A percentile compares a stretch with the other conserved stretches of the same genome.
Evolutionary conservation across 2,329 filamentous ascomycete genomes (phyloP).

Genomic region (Venturia carpophila): DNA sequence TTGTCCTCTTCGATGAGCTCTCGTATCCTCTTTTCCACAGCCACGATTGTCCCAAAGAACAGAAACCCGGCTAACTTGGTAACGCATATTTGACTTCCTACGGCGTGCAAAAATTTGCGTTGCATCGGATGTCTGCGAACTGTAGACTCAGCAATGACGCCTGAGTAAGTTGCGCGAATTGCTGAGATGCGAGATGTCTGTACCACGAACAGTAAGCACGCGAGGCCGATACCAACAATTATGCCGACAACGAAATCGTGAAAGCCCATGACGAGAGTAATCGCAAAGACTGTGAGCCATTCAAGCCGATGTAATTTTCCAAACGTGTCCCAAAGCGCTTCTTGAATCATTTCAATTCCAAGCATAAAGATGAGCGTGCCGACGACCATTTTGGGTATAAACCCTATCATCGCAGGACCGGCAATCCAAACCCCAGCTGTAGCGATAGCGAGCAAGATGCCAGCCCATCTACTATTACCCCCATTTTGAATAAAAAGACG

Average conservation of each 20-base stretch:
- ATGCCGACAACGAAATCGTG: conserved; percentile 97
- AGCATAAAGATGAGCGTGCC: conserved; percentile 91
- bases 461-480: conserved; percentile 77
- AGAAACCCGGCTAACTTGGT: conserved; percentile 89
- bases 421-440: conserved; percentile 78
- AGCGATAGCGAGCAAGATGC: conserved; percentile 70
- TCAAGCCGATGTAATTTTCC: conserved; percentile 81
- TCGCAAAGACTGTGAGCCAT: conserved; percentile 80
- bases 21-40: conserved; percentile 82
- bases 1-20: conserved; percentile 73
- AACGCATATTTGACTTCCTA: conserved; percentile 80
- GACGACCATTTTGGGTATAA: conserved; percentile 94
- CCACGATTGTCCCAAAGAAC: conserved; percentile 98
- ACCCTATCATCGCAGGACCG: conserved; percentile 83
- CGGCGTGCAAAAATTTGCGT: conserved; percentile 74
- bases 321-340: conserved; percentile 81
- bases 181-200: conserved; percentile 87
- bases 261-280: conserved; percentile 90
- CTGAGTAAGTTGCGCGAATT: conserved; percentile 82
- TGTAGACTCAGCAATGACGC: conserved; percentile 81
- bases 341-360: conserved; percentile 82
- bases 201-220: conserved; percentile 83
- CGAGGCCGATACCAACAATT: conserved; percentile 80
- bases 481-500: conserved; percentile 94
- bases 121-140: conserved; percentile 87